Evolutionary conservation across 768 basidiomycete species (phyloP).

Genomic region (Mrakia blollopis): DNA sequence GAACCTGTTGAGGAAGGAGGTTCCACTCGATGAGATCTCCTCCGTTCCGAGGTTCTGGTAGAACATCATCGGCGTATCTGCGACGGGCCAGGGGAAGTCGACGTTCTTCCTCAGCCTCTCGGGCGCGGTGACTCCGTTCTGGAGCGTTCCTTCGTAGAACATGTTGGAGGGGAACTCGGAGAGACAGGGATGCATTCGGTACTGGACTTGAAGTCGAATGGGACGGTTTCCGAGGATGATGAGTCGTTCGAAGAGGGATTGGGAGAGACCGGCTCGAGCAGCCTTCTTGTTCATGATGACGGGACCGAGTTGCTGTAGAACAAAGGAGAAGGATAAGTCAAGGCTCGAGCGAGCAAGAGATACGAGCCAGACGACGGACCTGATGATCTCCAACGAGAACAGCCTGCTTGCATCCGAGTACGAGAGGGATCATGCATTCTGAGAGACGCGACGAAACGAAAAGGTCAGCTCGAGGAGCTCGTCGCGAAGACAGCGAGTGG

Average conservation of each 20-base stretch:
- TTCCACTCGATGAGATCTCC: conserved; percentile 96
- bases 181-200: conserved; percentile 99
- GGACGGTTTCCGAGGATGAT: conserved; percentile 92
- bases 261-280: conserved; percentile 94
- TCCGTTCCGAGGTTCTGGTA: conserved; percentile 99
- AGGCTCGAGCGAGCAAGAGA: not conserved
- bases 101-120: conserved; percentile 96
- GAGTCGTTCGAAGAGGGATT: conserved; percentile 95
- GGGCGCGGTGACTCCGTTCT: conserved; percentile 98
- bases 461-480: conserved; percentile 13
- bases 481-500: conserved; percentile 10
- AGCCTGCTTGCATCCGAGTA: conserved; percentile 96
- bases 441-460: conserved; percentile 26
- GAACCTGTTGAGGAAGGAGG: conserved; percentile 91
- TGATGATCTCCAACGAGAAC: conserved; percentile 95
- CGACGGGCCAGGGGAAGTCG: conserved; percentile 97
- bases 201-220: conserved; percentile 97
- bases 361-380: conserved; percentile 25
- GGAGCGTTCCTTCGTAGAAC: conserved; percentile 98
- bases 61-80: conserved; percentile 99
- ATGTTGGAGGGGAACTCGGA: conserved; percentile 99
- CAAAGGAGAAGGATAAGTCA: not conserved
- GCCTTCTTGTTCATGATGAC: conserved; percentile 99
- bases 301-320: conserved; percentile 77
- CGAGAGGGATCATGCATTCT: conserved; percentile 99